phyloP scores from a whole-genome alignment of 306 rosid species.

The Myrica gale region DNA sequence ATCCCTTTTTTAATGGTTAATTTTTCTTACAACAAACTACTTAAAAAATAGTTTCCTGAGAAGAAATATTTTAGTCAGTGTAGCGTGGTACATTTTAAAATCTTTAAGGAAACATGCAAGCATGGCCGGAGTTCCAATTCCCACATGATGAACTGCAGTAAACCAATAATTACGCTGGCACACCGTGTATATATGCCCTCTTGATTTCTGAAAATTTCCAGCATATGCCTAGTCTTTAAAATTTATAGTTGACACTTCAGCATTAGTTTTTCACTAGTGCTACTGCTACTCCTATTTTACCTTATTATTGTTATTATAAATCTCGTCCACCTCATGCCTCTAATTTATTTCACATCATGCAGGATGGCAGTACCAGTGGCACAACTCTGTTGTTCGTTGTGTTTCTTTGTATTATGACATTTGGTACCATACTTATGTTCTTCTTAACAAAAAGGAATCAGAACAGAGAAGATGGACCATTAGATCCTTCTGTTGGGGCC shows the following conservation, averaged over 20 bases:
- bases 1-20: slow-evolving; percentile 14
- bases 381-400: slow-evolving; percentile 69
- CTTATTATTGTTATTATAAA: too few species aligned
- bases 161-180: background rate
- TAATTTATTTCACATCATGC: slow-evolving; percentile 32
- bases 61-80: background rate
- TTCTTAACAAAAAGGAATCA: slow-evolving; percentile 59
- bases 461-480: slow-evolving; percentile 38
- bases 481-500: slow-evolving; percentile 37
- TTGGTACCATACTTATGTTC: slow-evolving; percentile 77
- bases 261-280: too few species aligned
- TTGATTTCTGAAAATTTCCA: background rate
- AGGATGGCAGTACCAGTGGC: slow-evolving; percentile 66
- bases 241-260: background rate
- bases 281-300: too few species aligned
- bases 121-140: background rate
- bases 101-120: background rate
- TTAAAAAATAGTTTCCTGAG: background rate
- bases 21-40: background rate
- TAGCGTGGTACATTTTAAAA: background rate
- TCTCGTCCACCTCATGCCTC: slow-evolving; percentile 5
- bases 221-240: background rate
- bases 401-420: slow-evolving; percentile 68
- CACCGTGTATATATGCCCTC: background rate
- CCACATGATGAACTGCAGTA: background rate